A percentile compares a stretch with the other conserved stretches of the same genome.
These are phyloP conservation scores for Madurella fahalii DNA, from an alignment of 2,329 filamentous ascomycete genomes.

Conservation along the genomic window DNA sequence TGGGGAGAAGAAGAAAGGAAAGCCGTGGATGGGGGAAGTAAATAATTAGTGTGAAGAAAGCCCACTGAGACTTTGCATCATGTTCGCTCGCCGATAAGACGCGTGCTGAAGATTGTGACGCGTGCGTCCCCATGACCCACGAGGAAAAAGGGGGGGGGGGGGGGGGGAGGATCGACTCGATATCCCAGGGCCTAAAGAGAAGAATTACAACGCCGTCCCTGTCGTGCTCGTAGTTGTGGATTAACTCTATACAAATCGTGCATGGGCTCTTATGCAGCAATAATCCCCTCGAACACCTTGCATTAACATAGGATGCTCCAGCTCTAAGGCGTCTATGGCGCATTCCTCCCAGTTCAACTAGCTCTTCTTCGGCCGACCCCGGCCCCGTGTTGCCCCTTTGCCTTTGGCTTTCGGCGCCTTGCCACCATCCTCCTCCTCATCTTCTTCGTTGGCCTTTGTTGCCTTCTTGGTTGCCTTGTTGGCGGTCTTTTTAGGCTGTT, in stretches of 20 bases:
- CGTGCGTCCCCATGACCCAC: too few species aligned
- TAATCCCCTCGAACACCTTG: not conserved
- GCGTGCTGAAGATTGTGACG: too few species aligned
- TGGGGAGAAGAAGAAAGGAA: too few species aligned
- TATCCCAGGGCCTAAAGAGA: too few species aligned
- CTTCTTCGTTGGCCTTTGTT: slow-evolving; percentile 44
- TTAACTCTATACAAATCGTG: not conserved
- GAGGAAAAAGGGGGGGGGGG: too few species aligned
- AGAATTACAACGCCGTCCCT: too few species aligned
- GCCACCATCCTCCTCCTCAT: slow-evolving; percentile 46
- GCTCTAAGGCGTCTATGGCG: slow-evolving; percentile 7
- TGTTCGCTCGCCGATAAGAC: too few species aligned
- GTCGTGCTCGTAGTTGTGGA: not conserved
- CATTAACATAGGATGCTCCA: not conserved
- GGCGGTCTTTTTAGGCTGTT: slow-evolving; percentile 71
- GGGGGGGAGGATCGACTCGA: too few species aligned
- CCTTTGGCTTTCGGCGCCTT: slow-evolving; percentile 36
- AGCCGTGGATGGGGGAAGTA: too few species aligned
- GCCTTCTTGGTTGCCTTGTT: slow-evolving; percentile 55
- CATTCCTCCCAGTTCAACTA: not conserved
- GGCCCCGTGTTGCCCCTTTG: slow-evolving; percentile 41
- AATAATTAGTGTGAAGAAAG: too few species aligned
- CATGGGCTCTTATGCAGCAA: not conserved
- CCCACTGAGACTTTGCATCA: too few species aligned
- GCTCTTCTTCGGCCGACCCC: slow-evolving; percentile 43